Evolutionary conservation across 495 filamentous ascomycete genomes (phyloP).

Genomic region (Penicillium pulvis): DNA sequence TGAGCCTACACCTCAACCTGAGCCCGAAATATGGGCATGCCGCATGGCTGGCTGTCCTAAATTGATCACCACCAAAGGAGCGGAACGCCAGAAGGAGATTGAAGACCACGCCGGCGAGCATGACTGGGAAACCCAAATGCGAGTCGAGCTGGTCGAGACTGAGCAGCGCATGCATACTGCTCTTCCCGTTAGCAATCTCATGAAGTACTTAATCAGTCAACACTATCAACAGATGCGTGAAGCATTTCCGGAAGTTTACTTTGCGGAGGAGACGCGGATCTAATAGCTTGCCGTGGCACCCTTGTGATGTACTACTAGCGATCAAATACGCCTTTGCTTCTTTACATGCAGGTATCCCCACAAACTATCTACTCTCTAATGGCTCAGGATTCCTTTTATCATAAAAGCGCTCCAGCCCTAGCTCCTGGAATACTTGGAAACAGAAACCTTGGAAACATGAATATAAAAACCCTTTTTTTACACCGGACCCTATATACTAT

Average conservation of each 20-base stretch:
- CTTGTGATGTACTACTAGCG: background rate
- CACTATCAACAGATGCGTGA: slow-evolving; percentile 29
- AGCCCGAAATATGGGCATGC: slow-evolving; percentile 71
- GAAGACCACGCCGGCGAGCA: slow-evolving; percentile 66
- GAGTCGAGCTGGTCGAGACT: slow-evolving; percentile 57
- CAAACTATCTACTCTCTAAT: too few relatives aligned
- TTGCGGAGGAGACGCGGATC: background rate
- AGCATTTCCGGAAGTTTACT: slow-evolving; percentile 30
- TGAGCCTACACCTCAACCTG: slow-evolving; percentile 32
- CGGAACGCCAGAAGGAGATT: slow-evolving; percentile 60
- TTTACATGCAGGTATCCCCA: too few relatives aligned
- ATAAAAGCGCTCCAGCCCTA: background rate
- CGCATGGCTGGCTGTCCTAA: slow-evolving; percentile 66
- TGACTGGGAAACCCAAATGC: slow-evolving; percentile 61
- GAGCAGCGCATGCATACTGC: slow-evolving; percentile 44
- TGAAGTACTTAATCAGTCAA: slow-evolving; percentile 31
- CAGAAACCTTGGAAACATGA: background rate
- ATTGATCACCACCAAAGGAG: slow-evolving; percentile 59
- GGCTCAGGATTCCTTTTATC: too few relatives aligned
- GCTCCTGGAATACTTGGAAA: background rate
- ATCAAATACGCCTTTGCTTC: background rate
- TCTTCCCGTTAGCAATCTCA: slow-evolving; percentile 44
- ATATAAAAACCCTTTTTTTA: background rate
- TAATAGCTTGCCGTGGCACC: background rate
- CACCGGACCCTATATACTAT: background rate